A percentile compares a stretch with the other conserved stretches of the same genome.
phyloP scores from a whole-genome alignment of 208 protist genomes.

The Leishmania martiniquensis region DNA sequence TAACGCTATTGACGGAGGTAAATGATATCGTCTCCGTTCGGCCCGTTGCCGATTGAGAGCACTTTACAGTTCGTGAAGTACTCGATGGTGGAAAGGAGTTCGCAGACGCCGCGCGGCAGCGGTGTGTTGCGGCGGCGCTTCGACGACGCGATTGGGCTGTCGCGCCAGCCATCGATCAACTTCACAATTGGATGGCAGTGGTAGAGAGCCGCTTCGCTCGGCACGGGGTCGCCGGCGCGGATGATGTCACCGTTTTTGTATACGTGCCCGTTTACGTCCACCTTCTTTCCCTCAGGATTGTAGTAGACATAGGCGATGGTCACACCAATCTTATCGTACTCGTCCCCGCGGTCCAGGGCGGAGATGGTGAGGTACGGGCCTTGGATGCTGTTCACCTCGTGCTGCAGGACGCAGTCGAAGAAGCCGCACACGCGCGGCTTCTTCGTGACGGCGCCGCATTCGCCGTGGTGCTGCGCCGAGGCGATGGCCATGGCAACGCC shows the following conservation, averaged over 20 bases:
- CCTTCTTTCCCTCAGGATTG: constrained; percentile 44
- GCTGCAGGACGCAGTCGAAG: constrained; percentile 93
- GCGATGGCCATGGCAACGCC: constrained; percentile 88
- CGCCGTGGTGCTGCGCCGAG: constrained; percentile 79
- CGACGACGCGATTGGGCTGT: constrained; percentile 66
- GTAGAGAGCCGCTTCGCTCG: constrained; percentile 76
- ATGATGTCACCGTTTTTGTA: constrained; percentile 92
- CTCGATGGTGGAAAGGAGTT: constrained; percentile 84
- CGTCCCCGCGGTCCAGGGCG: constrained; percentile 90
- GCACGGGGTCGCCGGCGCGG: constrained; percentile 85
- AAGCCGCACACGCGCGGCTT: constrained; percentile 91
- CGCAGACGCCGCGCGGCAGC: constrained; percentile 80
- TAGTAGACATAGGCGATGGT: constrained; percentile 93
- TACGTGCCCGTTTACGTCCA: constrained; percentile 73
- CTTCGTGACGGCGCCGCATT: constrained; percentile 90
- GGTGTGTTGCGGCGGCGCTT: constrained; percentile 56
- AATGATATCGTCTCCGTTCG: constrained; percentile 85
- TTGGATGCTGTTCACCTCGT: constrained; percentile 90
- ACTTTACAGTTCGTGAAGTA: constrained; percentile 86
- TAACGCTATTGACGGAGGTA: constrained; percentile 73
- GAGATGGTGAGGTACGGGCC: constrained; percentile 94
- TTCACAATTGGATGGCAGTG: constrained; percentile 92
- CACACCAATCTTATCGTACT: constrained; percentile 90
- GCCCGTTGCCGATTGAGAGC: constrained; percentile 93
- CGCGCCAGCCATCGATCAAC: constrained; percentile 83